Percentiles rank a stretch among this genome's conserved stretches.
Evolutionary conservation across 2,329 filamentous ascomycete species (phyloP).

Genomic region (Exophiala sideris): DNA sequence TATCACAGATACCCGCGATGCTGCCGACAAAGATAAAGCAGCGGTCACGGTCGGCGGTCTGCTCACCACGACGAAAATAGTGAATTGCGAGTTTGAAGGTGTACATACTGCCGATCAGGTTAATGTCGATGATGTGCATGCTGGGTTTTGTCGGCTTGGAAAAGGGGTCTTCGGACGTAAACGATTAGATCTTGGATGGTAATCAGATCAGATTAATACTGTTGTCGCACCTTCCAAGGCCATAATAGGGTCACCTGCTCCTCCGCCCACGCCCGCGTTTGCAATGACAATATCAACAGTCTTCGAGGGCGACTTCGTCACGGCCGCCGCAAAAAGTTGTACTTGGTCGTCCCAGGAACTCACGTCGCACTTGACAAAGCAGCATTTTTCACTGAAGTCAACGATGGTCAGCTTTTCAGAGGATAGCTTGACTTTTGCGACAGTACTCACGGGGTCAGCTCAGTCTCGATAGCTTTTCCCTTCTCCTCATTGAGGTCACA

Average conservation of each 20-base stretch:
- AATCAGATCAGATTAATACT: background rate
- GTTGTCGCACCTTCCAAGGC: conserved; percentile 6
- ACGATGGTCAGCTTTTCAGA: background rate
- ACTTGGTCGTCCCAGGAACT: conserved; percentile 42
- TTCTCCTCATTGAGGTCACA: conserved; percentile 27
- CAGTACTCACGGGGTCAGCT: conserved; percentile 9
- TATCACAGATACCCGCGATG: conserved; percentile 9
- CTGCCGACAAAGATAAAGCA: conserved; percentile 17
- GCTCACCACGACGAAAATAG: conserved; percentile 38
- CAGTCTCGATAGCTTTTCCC: conserved; percentile 7
- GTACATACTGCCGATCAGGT: conserved; percentile 35
- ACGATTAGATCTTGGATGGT: background rate
- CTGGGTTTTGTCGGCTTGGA: conserved; percentile 33
- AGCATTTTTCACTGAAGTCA: background rate
- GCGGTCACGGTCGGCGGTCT: conserved; percentile 6
- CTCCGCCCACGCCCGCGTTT: conserved; percentile 44
- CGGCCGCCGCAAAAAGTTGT: conserved; percentile 40
- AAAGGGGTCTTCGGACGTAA: conserved; percentile 34
- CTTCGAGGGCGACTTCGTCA: conserved; percentile 35
- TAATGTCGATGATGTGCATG: conserved; percentile 25
- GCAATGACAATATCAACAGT: conserved; percentile 49
- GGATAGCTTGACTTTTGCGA: background rate
- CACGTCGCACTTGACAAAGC: conserved; percentile 8
- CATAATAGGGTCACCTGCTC: conserved; percentile 13
- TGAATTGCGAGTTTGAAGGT: conserved; percentile 48